Conservation (phyloP, 2,329 filamentous ascomycete genomes). For the Penicillium sp. region DNA sequence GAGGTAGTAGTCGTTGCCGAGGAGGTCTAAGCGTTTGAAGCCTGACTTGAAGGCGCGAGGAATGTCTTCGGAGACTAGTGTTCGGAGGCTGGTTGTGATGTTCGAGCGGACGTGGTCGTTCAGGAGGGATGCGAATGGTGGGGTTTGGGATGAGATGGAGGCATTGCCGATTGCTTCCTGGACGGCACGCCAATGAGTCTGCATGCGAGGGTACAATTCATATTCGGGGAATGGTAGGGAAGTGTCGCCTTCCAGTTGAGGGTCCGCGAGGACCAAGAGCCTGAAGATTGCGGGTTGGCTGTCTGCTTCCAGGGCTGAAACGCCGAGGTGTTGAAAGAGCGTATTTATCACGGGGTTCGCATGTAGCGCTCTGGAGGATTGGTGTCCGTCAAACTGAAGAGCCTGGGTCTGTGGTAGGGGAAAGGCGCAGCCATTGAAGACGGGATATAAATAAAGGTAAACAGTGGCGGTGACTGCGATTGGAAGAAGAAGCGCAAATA, state of each 20-base stretch:
- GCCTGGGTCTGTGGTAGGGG: constrained; percentile 51
- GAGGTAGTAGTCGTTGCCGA: constrained; percentile 93
- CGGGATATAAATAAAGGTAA: constrained; percentile 86
- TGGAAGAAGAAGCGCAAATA: constrained; percentile 59
- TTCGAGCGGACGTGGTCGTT: constrained; percentile 23
- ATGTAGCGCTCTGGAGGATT: constrained; percentile 4
- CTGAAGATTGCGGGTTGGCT: constrained; percentile 69
- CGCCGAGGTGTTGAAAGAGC: constrained; percentile 38
- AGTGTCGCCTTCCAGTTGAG: constrained; percentile 89
- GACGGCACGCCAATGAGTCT: constrained; percentile 36
- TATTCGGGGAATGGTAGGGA: constrained; percentile 65
- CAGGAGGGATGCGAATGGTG: constrained; percentile 12
- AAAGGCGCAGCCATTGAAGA: constrained; percentile 79
- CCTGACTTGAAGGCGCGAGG: constrained; percentile 65
- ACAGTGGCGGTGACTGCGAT: constrained; percentile 69
- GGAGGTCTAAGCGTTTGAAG: constrained; percentile 81
- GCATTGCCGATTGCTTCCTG: constrained; percentile 13
- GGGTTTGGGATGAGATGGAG: constrained; percentile 1
- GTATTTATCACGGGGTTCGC: constrained; percentile 36
- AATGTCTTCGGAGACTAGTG: constrained; percentile 66
- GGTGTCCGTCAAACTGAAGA: neutral
- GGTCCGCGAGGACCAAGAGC: constrained; percentile 84
- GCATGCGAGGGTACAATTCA: constrained; percentile 46
- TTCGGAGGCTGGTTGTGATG: constrained; percentile 23
- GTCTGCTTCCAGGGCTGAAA: constrained; percentile 13